Conservation (phyloP, 306 rosid genomes). For the Pterocarpus santalinus region DNA sequence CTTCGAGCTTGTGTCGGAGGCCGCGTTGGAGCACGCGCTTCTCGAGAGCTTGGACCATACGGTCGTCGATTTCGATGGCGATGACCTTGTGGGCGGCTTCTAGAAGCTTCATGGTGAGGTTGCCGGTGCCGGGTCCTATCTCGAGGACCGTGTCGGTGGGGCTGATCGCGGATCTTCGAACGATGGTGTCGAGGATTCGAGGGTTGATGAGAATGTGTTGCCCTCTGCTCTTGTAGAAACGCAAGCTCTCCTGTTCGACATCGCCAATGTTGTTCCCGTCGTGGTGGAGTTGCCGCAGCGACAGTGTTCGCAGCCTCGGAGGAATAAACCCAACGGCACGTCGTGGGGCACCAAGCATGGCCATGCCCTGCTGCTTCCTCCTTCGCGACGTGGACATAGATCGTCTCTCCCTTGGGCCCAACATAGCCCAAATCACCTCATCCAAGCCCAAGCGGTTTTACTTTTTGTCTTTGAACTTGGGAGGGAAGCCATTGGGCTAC, state of each 20-base stretch:
- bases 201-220: conserved; percentile 88
- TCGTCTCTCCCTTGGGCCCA: neutral
- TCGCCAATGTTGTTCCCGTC: conserved; percentile 17
- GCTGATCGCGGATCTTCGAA: conserved; percentile 66
- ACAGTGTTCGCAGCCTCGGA: conserved; percentile 9
- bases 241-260: conserved; percentile 42
- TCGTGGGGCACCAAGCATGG: conserved; percentile 59
- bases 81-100: conserved; percentile 71
- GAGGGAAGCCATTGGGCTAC: too few relatives aligned
- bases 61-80: conserved; percentile 77
- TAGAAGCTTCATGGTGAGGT: conserved; percentile 87
- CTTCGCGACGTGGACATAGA: neutral
- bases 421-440: neutral
- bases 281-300: conserved; percentile 51
- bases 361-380: neutral
- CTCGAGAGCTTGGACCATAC: conserved; percentile 81
- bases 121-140: conserved; percentile 97
- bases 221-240: conserved; percentile 77
- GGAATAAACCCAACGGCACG: conserved; percentile 37
- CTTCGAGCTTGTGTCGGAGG: conserved; percentile 52
- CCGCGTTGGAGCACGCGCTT: conserved; percentile 58
- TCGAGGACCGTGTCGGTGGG: conserved; percentile 91
- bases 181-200: conserved; percentile 72
- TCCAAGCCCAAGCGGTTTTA: neutral
- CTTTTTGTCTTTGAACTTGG: neutral